Conservation (phyloP, 1,284 basidiomycete species). For the Pterulicium gracile region DNA sequence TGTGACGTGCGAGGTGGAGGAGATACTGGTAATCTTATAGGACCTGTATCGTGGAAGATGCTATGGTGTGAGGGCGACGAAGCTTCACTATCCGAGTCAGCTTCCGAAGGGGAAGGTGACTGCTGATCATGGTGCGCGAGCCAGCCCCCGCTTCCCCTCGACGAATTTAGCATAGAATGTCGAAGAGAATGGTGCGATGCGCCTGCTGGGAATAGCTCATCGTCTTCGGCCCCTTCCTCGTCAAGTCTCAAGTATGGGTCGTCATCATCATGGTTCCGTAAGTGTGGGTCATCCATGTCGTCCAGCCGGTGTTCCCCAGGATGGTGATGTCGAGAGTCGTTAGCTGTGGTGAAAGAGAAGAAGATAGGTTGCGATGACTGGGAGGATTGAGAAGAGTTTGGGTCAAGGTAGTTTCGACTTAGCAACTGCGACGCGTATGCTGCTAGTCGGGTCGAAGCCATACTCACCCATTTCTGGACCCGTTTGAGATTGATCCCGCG, state of each 20-base stretch:
- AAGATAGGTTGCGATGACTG: constrained; percentile 49
- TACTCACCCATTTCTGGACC: not conserved
- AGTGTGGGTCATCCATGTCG: constrained; percentile 64
- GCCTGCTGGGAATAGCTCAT: constrained; percentile 24
- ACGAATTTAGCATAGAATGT: constrained; percentile 18
- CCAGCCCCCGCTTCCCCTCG: constrained; percentile 41
- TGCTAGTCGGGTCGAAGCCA: constrained; percentile 41
- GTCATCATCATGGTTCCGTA: constrained; percentile 47
- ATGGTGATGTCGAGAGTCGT: constrained; percentile 42
- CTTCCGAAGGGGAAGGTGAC: constrained; percentile 21
- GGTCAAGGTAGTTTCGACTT: constrained; percentile 33
- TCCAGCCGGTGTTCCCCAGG: constrained; percentile 40
- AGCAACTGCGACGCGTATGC: constrained; percentile 60
- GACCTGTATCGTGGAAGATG: not conserved
- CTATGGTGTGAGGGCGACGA: not conserved
- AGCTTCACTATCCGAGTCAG: constrained; percentile 1
- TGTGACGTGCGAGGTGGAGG: constrained; percentile 5
- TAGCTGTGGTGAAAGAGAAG: constrained; percentile 71
- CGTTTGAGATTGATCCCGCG: too few relatives aligned
- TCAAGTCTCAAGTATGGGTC: constrained; percentile 70
- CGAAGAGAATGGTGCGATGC: constrained; percentile 37
- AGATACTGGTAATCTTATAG: not conserved
- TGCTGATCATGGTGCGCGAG: constrained; percentile 54
- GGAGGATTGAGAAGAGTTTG: constrained; percentile 30
- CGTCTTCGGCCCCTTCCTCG: constrained; percentile 28